A percentile compares a stretch with the other conserved stretches of the same genome.
Conservation (phyloP, 2,329 filamentous ascomycete genomes). For the Camptophora hylomeconis region DNA sequence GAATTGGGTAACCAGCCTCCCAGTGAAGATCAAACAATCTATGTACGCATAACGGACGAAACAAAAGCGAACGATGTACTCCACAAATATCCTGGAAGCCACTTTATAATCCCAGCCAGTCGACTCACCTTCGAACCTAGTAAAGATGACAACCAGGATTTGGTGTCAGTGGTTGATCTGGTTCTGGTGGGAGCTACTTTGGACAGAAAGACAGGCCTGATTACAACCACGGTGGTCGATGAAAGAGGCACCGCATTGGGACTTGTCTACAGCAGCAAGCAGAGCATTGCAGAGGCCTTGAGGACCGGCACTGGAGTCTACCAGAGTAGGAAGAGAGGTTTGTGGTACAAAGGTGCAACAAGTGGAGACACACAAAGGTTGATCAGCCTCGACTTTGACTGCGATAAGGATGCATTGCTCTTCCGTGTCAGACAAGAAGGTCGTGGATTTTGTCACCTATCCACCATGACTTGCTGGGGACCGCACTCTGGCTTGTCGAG, state of each 20-base stretch:
- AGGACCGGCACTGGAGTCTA: conserved; percentile 77
- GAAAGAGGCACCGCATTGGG: conserved; percentile 74
- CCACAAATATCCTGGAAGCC: conserved; percentile 21
- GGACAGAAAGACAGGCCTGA: conserved; percentile 69
- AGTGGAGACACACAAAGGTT: conserved; percentile 91
- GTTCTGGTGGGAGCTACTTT: conserved; percentile 64
- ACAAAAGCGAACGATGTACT: conserved; percentile 13
- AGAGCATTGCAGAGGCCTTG: conserved; percentile 78
- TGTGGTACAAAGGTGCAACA: conserved; percentile 94
- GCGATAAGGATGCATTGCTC: conserved; percentile 81
- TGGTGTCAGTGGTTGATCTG: conserved; percentile 56
- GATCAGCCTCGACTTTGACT: conserved; percentile 73
- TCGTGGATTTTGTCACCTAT: conserved; percentile 82
- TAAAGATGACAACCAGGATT: conserved; percentile 40
- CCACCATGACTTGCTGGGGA: conserved; percentile 86
- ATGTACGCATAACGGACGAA: conserved; percentile 18
- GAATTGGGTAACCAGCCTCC: conserved; percentile 22
- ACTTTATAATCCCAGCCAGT: conserved; percentile 54
- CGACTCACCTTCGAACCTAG: conserved; percentile 53
- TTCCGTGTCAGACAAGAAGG: conserved; percentile 87
- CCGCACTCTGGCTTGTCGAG: conserved; percentile 67
- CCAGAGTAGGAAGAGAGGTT: conserved; percentile 83
- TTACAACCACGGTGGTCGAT: conserved; percentile 84
- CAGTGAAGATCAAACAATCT: conserved; percentile 25
- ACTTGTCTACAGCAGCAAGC: conserved; percentile 84